phyloP scores from a whole-genome alignment of 192 early-diverging fungal species.

The Backusella psychrophila region DNA sequence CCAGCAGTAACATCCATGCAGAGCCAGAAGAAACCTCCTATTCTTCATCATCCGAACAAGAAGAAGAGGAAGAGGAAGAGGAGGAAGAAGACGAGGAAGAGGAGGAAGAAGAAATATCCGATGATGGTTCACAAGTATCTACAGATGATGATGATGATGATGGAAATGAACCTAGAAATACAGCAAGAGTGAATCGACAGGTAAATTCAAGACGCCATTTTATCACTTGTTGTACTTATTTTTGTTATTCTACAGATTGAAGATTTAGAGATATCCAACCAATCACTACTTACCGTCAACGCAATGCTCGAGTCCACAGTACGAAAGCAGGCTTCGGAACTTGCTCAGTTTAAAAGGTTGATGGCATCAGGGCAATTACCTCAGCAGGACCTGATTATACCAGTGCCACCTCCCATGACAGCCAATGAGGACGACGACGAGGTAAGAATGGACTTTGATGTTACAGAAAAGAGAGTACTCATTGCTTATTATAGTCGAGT shows the following conservation, averaged over 20 bases:
- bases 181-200: conserved; percentile 20
- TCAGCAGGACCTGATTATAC: background rate
- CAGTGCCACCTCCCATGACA: background rate
- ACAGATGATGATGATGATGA: background rate
- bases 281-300: conserved; percentile 49
- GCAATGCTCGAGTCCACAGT: conserved; percentile 47
- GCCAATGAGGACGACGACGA: background rate
- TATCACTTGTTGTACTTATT: too few species aligned
- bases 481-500: background rate
- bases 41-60: background rate
- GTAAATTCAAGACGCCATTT: background rate
- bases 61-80: background rate
- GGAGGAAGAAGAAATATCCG: background rate
- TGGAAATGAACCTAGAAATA: conserved; percentile 3
- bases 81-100: background rate
- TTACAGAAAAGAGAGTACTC: background rate
- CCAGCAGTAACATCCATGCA: background rate
- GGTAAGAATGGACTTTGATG: background rate
- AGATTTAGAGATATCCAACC: conserved; percentile 57
- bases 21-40: background rate
- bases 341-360: conserved; percentile 43
- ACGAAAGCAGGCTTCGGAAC: conserved; percentile 47
- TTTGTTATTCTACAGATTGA: conserved; percentile 39
- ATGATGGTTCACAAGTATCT: background rate
- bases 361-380: background rate